A percentile compares a stretch with the other conserved stretches of the same genome.
These are phyloP conservation scores for Boechera divaricarpa DNA, from an alignment of 345 rosid genomes.

Conservation along the genomic window DNA sequence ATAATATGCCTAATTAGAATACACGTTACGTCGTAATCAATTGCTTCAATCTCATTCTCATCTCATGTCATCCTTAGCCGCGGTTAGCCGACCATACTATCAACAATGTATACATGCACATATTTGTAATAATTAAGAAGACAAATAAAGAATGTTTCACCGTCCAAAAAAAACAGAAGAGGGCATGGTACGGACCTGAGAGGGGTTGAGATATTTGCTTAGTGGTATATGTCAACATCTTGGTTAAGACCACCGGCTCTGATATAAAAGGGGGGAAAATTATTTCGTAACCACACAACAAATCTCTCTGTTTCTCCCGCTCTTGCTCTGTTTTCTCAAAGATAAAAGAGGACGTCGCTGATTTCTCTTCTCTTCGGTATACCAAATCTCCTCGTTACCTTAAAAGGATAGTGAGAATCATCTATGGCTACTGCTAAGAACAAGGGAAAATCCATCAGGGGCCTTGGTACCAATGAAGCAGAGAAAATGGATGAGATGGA, in stretches of 20 bases:
- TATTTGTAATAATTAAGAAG: constrained; percentile 2
- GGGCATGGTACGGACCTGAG: constrained; percentile 15
- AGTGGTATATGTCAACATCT: constrained; percentile 37
- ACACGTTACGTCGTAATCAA: constrained; percentile 33
- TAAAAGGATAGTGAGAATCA: constrained; percentile 1
- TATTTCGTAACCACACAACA: constrained; percentile 13
- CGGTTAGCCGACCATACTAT: constrained; percentile 41
- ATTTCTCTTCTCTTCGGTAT: constrained; percentile 19
- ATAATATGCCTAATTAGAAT: constrained; percentile 2
- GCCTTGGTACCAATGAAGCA: constrained; percentile 45
- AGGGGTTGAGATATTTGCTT: constrained; percentile 29
- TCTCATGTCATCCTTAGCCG: constrained; percentile 40
- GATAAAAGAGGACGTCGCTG: not conserved
- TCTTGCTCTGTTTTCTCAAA: constrained; percentile 26
- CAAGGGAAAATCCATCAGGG: constrained; percentile 58
- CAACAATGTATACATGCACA: constrained; percentile 2
- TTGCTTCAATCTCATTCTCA: constrained; percentile 23
- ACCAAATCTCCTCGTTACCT: not conserved
- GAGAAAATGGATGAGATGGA: constrained; percentile 42
- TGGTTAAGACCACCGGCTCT: constrained; percentile 5
- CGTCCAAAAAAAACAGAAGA: constrained; percentile 38
- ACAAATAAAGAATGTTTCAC: constrained; percentile 32
- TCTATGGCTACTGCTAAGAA: constrained; percentile 23
- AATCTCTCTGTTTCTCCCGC: constrained; percentile 2
- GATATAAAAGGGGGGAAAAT: constrained; percentile 17